A percentile compares a stretch with the other conserved stretches of the same genome.
These are phyloP conservation scores for Pilaira anomala DNA, from an alignment of 192 early-diverging fungal species.

Conservation along the genomic window DNA sequence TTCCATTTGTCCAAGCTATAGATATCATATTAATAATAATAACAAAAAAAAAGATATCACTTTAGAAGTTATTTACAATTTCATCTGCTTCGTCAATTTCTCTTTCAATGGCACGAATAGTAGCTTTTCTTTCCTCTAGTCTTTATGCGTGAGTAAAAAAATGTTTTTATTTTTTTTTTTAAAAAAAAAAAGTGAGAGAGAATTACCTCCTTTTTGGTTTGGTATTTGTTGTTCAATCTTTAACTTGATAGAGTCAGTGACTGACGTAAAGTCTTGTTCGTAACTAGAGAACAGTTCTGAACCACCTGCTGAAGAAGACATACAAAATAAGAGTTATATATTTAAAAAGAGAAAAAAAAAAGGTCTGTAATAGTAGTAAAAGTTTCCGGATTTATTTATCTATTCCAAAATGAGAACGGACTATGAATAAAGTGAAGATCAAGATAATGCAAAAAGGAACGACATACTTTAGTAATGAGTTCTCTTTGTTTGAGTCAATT, in stretches of 20 bases:
- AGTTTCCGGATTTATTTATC: too few relatives aligned
- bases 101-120: constrained; percentile 72
- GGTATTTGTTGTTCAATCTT: constrained; percentile 60
- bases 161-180: not conserved
- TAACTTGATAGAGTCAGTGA: constrained; percentile 53
- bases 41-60: not conserved
- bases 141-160: constrained; percentile 3
- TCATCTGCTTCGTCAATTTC: constrained; percentile 90
- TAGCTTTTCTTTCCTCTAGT: constrained; percentile 72
- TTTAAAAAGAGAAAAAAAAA: too few relatives aligned
- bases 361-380: too few relatives aligned
- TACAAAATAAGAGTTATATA: too few relatives aligned
- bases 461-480: too few relatives aligned
- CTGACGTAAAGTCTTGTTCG: constrained; percentile 74
- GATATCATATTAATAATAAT: not conserved
- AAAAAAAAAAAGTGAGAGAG: not conserved
- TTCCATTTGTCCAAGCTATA: constrained; percentile 87
- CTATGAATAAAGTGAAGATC: too few relatives aligned
- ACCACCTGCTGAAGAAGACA: constrained; percentile 45
- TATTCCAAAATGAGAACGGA: too few relatives aligned
- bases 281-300: constrained; percentile 85
- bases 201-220: constrained; percentile 56
- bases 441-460: too few relatives aligned
- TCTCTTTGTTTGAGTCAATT: too few relatives aligned
- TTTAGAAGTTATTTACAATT: constrained; percentile 55